Base-by-base conservation (phyloP, 441 rosid species). In the Erysimum cheiri region DNA sequence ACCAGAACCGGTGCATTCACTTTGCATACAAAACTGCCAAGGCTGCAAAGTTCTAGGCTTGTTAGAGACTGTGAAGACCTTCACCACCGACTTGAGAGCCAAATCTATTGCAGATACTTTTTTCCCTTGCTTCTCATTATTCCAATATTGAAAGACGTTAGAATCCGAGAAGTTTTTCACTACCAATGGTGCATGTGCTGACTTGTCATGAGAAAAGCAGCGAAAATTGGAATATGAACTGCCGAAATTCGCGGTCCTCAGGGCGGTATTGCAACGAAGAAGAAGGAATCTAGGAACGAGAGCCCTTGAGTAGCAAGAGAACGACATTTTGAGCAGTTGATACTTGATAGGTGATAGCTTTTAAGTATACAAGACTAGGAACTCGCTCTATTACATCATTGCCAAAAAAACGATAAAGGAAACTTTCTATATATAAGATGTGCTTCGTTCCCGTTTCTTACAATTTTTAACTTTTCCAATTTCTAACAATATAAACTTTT, bases 21-120 rank as follows among this genome's bases (percentile, higher is more conserved):
- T 7, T 1, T 62, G 55, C 54, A 44, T 11, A 33, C 55, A 11
- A 15, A 32, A 17, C 55, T 62, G 67, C 67, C 55, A 62, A 14
- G 67, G 55, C 32, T 62, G 67, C 32, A 31, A 62, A 31, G 2
- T 5, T 32, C 54, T 44, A 46, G 54, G 54, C 54, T 62, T 6
- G 67, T 15, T 61, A 61, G 15, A 61, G 66, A 61, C 66, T 2
- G 66, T 61, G 28, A 15, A 61, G 15, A 61, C 66, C 29, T 62
- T 62, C 50, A 62, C 67, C 8, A 46, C 67, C 3, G 55, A 14
- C 8, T 46, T 62, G 3, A 31, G 15, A 17, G 54, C 55, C 54
- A 61, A 44, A 43, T 61, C 40, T 29, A 61, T 44, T 15, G 66
- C 40, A 32, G 35, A 58, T 53, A 29, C 12, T 29, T 29, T 28